Evolutionary conservation across 2,329 filamentous ascomycete genomes (phyloP), one percentile per base, ranked within the genome.

Genomic region (Capronia epimyces): DNA sequence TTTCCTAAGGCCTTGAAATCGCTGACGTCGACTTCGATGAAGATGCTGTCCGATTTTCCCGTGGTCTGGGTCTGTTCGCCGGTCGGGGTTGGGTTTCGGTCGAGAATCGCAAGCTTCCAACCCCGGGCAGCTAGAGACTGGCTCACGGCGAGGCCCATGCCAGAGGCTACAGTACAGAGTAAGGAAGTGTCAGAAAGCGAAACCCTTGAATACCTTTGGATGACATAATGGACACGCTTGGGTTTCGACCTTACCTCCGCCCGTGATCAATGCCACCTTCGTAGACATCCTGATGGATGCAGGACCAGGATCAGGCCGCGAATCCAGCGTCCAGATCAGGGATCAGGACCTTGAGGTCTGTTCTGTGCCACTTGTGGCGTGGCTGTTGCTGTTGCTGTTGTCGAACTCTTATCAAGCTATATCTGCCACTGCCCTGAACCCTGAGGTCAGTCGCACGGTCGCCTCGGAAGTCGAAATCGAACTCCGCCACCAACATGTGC

Each of bases 141-240:
- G n/a, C 70, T 69, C 39, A 72, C 68, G 15, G 67, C 66, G 20
- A 74, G 63, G 42, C 72, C 71, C 59, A 74, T 72, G 22, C 70
- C 71, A 51, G 66, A 67, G 46, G 69, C 70, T 71, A 49, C n/a
- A 10, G 25, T 27, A 10, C 5, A 5, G 5, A 10, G 25, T 27
- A 10, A 27, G 6, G 5, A 5, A 10, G 6, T 27, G 25, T 27
- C 25, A 27, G 25, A 6, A 27, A 5, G 25, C 10, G 6, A 5
- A 27, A 27, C 10, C n/a, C n/a, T n/a, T n/a, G n/a, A n/a, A n/a
- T n/a, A n/a, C n/a, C n/a, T n/a, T n/a, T n/a, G n/a, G n/a, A n/a
- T n/a, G n/a, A 41, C 34, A 20, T 20, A 7, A 21, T 12, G 10
- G 15, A 16, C 21, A 39, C 16, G 2, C 41, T 8, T 24, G 18